Conservation (phyloP, 176 grass and related monocot genomes). For the Tuctoria greenei region DNA sequence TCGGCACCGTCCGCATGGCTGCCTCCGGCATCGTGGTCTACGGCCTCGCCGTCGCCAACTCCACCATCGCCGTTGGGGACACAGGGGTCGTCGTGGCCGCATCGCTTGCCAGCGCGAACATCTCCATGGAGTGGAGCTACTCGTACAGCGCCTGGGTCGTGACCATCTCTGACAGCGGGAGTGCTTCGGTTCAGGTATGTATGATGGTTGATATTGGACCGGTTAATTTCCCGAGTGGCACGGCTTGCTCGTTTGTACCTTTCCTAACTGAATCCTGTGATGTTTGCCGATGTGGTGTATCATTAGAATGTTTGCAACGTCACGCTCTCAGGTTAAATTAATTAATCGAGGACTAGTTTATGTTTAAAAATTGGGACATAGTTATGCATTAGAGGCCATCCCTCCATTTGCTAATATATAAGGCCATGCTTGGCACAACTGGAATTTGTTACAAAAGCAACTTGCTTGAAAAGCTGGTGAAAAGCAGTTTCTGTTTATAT, state of each 20-base stretch:
- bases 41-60: slow-evolving; percentile 44
- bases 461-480: too few relatives aligned
- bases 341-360: background rate
- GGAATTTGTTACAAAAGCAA: too few relatives aligned
- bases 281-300: background rate
- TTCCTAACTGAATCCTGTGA: background rate
- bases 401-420: background rate
- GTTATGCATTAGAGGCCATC: background rate
- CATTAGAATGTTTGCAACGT: background rate
- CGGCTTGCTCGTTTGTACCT: background rate
- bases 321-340: background rate
- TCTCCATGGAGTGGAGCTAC: slow-evolving; percentile 82
- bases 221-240: background rate
- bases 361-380: background rate
- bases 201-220: background rate
- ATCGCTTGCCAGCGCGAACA: slow-evolving; percentile 57
- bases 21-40: slow-evolving; percentile 59
- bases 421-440: too few relatives aligned
- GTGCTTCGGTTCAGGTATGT: slow-evolving; percentile 75
- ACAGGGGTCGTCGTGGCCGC: slow-evolving; percentile 74
- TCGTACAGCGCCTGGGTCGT: slow-evolving; percentile 67
- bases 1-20: slow-evolving; percentile 60
- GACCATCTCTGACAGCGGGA: slow-evolving; percentile 66
- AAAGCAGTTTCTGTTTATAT: too few relatives aligned
- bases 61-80: slow-evolving; percentile 53